These are phyloP conservation scores for Fusarium albosuccineum DNA, from an alignment of 2,329 filamentous ascomycete genomes.

Conservation along the genomic window DNA sequence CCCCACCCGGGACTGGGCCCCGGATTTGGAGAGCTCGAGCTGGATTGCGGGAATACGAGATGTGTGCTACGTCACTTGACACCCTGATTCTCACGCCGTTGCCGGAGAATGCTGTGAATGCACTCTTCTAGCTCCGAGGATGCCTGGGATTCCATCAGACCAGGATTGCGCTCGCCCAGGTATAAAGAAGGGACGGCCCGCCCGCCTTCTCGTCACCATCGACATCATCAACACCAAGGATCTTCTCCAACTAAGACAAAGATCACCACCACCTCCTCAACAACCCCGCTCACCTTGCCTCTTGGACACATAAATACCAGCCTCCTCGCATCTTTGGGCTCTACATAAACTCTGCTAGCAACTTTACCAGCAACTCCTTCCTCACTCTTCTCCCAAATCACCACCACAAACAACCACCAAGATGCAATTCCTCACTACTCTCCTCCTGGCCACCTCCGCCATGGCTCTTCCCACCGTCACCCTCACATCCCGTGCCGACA, in stretches of 20 bases:
- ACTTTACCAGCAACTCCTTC: constrained; percentile 3
- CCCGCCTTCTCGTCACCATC: constrained; percentile 6
- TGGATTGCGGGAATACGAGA: constrained; percentile 44
- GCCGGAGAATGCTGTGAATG: constrained; percentile 39
- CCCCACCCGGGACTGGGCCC: constrained; percentile 10
- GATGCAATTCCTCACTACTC: constrained; percentile 45
- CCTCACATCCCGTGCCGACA: constrained; percentile 24
- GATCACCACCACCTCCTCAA: constrained; percentile 27
- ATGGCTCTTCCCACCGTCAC: constrained; percentile 43
- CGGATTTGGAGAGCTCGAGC: constrained; percentile 15
- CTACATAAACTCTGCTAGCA: not conserved
- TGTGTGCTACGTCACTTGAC: constrained; percentile 45
- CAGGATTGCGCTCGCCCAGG: not conserved
- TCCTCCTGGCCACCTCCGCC: constrained; percentile 47
- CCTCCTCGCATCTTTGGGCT: constrained; percentile 10
- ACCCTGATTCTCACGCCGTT: constrained; percentile 27
- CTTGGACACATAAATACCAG: constrained; percentile 22
- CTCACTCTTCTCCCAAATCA: not conserved
- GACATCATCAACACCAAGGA: constrained; percentile 25
- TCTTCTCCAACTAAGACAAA: constrained; percentile 30
- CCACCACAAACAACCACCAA: constrained; percentile 23
- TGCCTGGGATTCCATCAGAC: constrained; percentile 6
- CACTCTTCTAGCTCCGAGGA: constrained; percentile 13
- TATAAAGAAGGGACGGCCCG: constrained; percentile 36
- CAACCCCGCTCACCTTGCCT: constrained; percentile 22